Evolutionary conservation across 768 basidiomycete genomes (phyloP), one percentile per base, ranked within the genome.

Genomic region (Pholiota molesta): DNA sequence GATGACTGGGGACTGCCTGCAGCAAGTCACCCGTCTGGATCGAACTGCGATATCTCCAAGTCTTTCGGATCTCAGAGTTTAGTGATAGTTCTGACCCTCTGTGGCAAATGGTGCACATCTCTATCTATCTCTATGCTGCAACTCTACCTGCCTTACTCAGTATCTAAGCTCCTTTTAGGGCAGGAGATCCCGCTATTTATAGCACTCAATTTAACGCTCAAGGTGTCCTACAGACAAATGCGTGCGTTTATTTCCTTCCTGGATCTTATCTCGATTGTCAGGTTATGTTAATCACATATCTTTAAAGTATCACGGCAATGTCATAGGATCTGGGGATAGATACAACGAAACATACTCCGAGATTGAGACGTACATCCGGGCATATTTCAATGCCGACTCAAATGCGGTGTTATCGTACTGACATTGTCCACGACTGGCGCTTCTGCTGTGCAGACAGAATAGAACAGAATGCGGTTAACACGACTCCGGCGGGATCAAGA

Each of bases 321-420:
- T 85, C 39, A 68, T 82, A 39, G 81, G 83, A 14, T 67, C 79
- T 17, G 79, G 79, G 5, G 74, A 72, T 26, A 80, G 74, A 42
- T 86, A 79, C 66, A 77, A 82, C 66, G 68, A 78, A 19, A 83
- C 85, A 0, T 84, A 80, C 69, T 88, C 85, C 67, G 86, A 87
- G 70, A 79, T 89, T 69, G 72, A 78, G 26, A 26, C 2, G 40
- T 84, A 81, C 62, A 69, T 89, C 59, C 79, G 83, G 28, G 84
- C 86, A n/a, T 90, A 88, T 68, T 26, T 39, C 23, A 53, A 33
- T 21, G 9, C 44, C 10, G 35, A 58, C 29, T 10, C 45, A 2
- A 47, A 2, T 2, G 8, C 45, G n/a, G n/a, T n/a, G n/a, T n/a
- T n/a, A n/a, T n/a, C n/a, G n/a, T n/a, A 26, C 5, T 28, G n/a